Evolutionary conservation across 257 asterid species (phyloP).

Genomic region (Solanum stenotomum): DNA sequence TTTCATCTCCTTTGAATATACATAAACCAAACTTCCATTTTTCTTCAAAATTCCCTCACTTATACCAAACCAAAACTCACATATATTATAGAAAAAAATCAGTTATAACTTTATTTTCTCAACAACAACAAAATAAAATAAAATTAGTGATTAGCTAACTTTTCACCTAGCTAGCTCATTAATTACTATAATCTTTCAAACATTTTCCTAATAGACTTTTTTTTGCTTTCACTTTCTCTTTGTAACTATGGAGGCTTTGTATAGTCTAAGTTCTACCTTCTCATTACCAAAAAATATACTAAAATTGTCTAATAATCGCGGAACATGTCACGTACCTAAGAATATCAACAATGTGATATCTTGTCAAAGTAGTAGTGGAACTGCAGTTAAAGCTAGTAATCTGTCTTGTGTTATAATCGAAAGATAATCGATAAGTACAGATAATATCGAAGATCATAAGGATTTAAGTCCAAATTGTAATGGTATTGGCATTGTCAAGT

Average conservation of each 20-base stretch:
- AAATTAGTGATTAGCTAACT: conserved; percentile 21
- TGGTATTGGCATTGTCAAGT: conserved; percentile 61
- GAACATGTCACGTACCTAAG: neutral
- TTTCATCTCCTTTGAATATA: conserved; percentile 5
- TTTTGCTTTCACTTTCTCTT: neutral
- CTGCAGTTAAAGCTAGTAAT: conserved; percentile 35
- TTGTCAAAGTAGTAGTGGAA: conserved; percentile 32
- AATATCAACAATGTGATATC: conserved; percentile 18
- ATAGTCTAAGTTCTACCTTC: conserved; percentile 27
- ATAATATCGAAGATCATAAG: conserved; percentile 27
- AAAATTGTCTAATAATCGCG: neutral
- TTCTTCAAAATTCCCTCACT: conserved; percentile 18
- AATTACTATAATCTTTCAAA: conserved; percentile 8
- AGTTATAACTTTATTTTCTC: conserved; percentile 31
- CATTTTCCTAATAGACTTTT: conserved; percentile 10
- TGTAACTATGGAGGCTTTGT: conserved; percentile 76
- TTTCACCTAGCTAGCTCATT: conserved; percentile 20
- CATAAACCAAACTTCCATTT: conserved; percentile 20
- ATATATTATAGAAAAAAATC: conserved; percentile 30
- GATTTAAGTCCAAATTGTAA: conserved; percentile 40
- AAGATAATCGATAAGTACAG: conserved; percentile 33
- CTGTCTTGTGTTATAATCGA: conserved; percentile 49
- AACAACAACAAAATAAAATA: neutral
- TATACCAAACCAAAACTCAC: conserved; percentile 56
- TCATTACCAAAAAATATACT: conserved; percentile 10